Percentiles rank a stretch among this genome's conserved stretches.
Conservation (phyloP, 129 eudicot species). For the Helianthus tuberosus region DNA sequence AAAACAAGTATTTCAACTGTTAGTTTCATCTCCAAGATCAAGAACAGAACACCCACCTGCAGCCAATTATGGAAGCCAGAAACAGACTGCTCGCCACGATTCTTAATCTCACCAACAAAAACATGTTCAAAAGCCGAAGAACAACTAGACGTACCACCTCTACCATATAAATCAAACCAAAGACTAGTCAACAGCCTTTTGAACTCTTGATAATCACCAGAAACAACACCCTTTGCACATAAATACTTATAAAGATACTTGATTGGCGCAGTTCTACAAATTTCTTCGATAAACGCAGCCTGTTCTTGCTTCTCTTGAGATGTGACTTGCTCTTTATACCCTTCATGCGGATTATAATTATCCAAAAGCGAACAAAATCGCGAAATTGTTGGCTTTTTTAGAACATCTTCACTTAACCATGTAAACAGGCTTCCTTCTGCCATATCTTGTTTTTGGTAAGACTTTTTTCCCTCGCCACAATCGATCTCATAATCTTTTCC, state of each 20-base stretch:
- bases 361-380: constrained; percentile 90
- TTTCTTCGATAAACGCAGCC: constrained; percentile 89
- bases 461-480: constrained; percentile 90
- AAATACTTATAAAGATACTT: constrained; percentile 77
- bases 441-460: constrained; percentile 74
- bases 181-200: constrained; percentile 65
- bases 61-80: constrained; percentile 99
- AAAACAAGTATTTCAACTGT: not conserved
- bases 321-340: constrained; percentile 82
- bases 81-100: constrained; percentile 70
- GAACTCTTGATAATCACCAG: constrained; percentile 55
- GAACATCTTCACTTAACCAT: constrained; percentile 60
- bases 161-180: constrained; percentile 89
- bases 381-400: constrained; percentile 66
- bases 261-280: constrained; percentile 91
- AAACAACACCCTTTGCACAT: constrained; percentile 47
- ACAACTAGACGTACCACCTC: constrained; percentile 85
- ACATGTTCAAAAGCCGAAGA: constrained; percentile 99
- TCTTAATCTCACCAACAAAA: constrained; percentile 96
- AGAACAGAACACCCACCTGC: constrained; percentile 58
- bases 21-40: constrained; percentile 1
- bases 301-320: constrained; percentile 87
- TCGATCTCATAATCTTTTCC: constrained; percentile 89
- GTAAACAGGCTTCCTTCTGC: constrained; percentile 83
- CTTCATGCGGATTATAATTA: constrained; percentile 91